A percentile compares a stretch with the other conserved stretches of the same genome.
phyloP scores from a whole-genome alignment of 768 basidiomycete genomes.

The Mycena chlorophos region DNA sequence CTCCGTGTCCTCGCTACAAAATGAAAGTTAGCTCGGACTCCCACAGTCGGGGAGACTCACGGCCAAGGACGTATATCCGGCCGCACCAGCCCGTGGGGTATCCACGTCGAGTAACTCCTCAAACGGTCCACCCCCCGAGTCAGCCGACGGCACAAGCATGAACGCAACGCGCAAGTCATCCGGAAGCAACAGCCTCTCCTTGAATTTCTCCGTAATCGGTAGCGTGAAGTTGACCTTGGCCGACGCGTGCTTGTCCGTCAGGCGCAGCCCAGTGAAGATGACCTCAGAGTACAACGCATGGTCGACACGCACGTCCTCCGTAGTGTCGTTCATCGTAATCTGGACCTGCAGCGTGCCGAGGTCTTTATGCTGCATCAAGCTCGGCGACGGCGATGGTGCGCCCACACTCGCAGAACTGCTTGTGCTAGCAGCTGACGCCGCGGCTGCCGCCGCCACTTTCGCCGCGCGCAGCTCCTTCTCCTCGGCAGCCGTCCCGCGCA shows the following conservation, averaged over 20 bases:
- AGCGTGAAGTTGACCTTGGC: slow-evolving; percentile 27
- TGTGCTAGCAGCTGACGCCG: background rate
- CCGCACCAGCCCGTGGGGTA: slow-evolving; percentile 27
- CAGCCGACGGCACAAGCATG: slow-evolving; percentile 34
- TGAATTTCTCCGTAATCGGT: slow-evolving; percentile 23
- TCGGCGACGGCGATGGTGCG: background rate
- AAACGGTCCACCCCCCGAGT: slow-evolving; percentile 32
- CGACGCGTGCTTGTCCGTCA: slow-evolving; percentile 23
- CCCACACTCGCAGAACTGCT: background rate
- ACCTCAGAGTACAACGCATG: slow-evolving; percentile 27
- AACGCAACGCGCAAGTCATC: slow-evolving; percentile 40
- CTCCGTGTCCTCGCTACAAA: background rate
- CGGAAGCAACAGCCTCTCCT: slow-evolving; percentile 22
- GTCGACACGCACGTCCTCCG: slow-evolving; percentile 19
- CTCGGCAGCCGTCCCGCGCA: background rate
- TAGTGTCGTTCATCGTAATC: background rate
- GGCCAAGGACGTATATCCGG: slow-evolving; percentile 31
- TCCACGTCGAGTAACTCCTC: slow-evolving; percentile 33
- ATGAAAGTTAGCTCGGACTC: background rate
- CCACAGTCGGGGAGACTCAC: slow-evolving; percentile 22
- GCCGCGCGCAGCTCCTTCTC: background rate
- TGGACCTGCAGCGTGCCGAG: background rate
- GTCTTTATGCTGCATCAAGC: background rate
- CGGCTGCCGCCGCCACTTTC: background rate
- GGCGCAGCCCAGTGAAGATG: slow-evolving; percentile 25